Base-by-base conservation (phyloP, 495 filamentous ascomycete genomes). In the Copromyces sp. region DNA sequence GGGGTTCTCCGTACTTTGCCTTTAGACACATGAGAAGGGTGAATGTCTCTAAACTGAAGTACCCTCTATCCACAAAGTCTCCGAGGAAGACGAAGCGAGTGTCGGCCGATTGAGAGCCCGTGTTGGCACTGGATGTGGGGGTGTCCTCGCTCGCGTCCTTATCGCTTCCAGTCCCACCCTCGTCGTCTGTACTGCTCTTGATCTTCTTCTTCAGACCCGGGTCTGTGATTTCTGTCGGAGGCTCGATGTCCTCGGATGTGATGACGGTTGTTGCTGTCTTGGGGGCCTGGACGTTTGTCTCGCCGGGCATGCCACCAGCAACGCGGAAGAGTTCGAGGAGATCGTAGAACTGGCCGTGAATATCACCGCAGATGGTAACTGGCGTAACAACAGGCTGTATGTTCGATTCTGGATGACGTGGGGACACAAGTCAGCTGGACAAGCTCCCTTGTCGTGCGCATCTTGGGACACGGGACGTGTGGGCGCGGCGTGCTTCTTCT, bases 261-360 rank as follows among this genome's bases (percentile, higher is more conserved):
- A 97, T 94, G 35, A 93, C 85, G 7, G 88, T 85, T 0, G 89
- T 85, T 37, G 87, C 85, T 1, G 87, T 89, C 70, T 88, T 86
- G 9, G 92, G 91, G 5, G 85, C 79, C 75, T 92, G 87, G 3
- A 87, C 87, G 44, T 88, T 85, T 14, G 88, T 87, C 75, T 95
- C 90, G 74, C 92, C 90, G 16, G 95, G 95, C 90, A 98, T 95
- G 72, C 95, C 95, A 69, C 95, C 95, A 29, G 94, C 94, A 7
- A 99, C 94, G 53, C 93, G 91, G 84, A 99, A 99, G 39, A 99
- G 89, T 82, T 99, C 95, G 69, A 98, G 88, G 8, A 99, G 87
- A 81, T 99, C 95, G 86, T 98, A 99, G 83, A 98, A 99, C 84
- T 99, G 95, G 77, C 95, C 95, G 82, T 99, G 95, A 76, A 99